phyloP scores from a whole-genome alignment of 257 asterid species.

The Pogostemon cablin region DNA sequence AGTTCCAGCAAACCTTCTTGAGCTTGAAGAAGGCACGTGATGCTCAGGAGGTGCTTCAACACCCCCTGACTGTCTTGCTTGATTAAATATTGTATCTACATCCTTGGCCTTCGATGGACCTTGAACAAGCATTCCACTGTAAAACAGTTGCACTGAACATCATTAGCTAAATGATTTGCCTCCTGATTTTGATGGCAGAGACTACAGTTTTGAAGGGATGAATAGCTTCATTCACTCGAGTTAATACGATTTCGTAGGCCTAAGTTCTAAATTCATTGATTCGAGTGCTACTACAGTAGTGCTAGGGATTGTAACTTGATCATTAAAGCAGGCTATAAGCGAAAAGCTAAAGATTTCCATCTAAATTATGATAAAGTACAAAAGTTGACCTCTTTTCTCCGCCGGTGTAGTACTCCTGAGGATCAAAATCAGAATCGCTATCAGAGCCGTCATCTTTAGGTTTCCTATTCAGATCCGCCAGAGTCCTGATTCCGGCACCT shows the following conservation, averaged over 20 bases:
- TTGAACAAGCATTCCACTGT: slow-evolving; percentile 87
- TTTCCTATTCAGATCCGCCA: slow-evolving; percentile 70
- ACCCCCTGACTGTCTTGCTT: slow-evolving; percentile 68
- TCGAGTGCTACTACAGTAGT: not conserved
- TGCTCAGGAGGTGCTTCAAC: slow-evolving; percentile 57
- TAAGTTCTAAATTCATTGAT: not conserved
- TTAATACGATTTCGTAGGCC: not conserved
- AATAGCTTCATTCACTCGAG: not conserved
- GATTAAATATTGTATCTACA: slow-evolving; percentile 67
- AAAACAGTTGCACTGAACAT: slow-evolving; percentile 2
- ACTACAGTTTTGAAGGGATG: not conserved
- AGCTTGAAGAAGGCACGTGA: slow-evolving; percentile 63
- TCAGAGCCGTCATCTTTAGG: slow-evolving; percentile 50
- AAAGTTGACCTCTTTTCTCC: slow-evolving; percentile 76
- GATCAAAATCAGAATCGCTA: slow-evolving; percentile 76
- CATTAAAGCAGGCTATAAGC: not conserved
- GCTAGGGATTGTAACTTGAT: slow-evolving; percentile 2
- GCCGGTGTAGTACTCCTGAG: slow-evolving; percentile 80
- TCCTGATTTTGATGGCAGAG: not conserved
- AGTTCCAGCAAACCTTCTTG: slow-evolving; percentile 76
- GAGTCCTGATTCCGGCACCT: slow-evolving; percentile 54
- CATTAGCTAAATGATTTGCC: slow-evolving; percentile 10
- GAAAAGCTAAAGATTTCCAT: not conserved
- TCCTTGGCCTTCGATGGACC: slow-evolving; percentile 64
- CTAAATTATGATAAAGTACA: not conserved